Evolutionary conservation across 306 rosid genomes (phyloP), one percentile per base, ranked within the genome.

Genomic region (Spatholobus suberectus): DNA sequence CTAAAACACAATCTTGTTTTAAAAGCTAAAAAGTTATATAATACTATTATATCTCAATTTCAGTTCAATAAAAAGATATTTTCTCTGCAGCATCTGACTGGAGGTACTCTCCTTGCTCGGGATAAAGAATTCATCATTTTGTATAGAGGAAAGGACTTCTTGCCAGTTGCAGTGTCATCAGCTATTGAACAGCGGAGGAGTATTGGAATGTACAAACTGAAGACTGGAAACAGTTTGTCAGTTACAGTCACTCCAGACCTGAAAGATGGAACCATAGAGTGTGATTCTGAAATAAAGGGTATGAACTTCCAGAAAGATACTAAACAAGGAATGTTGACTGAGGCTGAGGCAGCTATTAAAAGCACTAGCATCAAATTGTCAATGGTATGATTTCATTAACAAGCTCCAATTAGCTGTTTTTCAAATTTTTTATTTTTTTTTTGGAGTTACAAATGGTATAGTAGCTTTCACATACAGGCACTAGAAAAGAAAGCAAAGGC

Each of bases 111-210:
- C 73, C 90, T 95, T 86, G 83, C 98, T 76, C 95, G 98, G 76
- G 93, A 93, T 85, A 90, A 78, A 76, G 96, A 95, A 73, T 89
- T 93, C 85, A 86, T 95, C 68, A 88, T 83, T 83, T 86, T 95
- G 5, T 95, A 93, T 74, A 90, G 99, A 82, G 99, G 98, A 87
- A 95, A 95, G 72, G 99, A 93, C 81, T 95, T 90, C 84, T 87
- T 95, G 85, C 99, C 96, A 20, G 67, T 85, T 77, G 92, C 91
- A 62, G 99, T 90, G 83, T 93, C 98, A 44, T 87, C 96, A 75
- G 98, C 99, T 83, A 92, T 95, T 72, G 94, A 89, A 85, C 89
- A 86, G 87, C 86, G 95, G 70, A 87, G 97, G 90, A 86, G 83
- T 75, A 54, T 61, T 54, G 85, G 75, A 75, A 72, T 75, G 21